These are phyloP conservation scores for Pulveroboletus sp. DNA, from an alignment of 768 basidiomycete genomes.

Conservation along the genomic window DNA sequence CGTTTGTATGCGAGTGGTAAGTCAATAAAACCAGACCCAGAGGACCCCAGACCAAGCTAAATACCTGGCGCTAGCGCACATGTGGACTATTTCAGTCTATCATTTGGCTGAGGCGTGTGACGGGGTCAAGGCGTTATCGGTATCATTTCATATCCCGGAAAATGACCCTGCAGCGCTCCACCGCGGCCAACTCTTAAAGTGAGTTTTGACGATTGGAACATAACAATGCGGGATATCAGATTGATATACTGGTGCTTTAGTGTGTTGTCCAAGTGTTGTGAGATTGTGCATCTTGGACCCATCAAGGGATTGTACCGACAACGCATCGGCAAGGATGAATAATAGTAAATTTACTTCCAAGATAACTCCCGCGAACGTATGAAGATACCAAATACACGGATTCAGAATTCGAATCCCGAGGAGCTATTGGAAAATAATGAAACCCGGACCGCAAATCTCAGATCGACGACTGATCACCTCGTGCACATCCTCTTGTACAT, in stretches of 20 bases:
- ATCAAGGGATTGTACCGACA: not conserved
- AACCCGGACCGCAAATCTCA: conserved; percentile 1
- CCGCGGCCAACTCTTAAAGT: conserved; percentile 1
- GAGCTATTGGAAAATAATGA: not conserved
- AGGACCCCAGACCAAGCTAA: too few species aligned
- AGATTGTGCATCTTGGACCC: not conserved
- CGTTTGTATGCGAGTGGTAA: too few species aligned
- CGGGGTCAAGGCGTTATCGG: too few species aligned
- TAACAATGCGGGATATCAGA: not conserved
- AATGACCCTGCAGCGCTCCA: not conserved
- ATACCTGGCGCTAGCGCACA: too few species aligned
- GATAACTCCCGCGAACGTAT: not conserved
- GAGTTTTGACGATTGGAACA: not conserved
- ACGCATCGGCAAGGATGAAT: not conserved
- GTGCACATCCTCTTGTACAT: conserved; percentile 2
- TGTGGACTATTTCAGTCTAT: too few species aligned
- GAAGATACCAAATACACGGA: not conserved
- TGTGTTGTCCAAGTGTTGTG: not conserved
- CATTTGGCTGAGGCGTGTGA: too few species aligned
- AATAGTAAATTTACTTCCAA: not conserved
- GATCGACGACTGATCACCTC: conserved; percentile 13
- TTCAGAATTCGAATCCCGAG: not conserved
- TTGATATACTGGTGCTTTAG: not conserved
- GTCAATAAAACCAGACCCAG: too few species aligned
- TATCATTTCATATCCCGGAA: too few species aligned